phyloP scores from a whole-genome alignment of 371 early-diverging fungal species.

The Chytridiales sp. region DNA sequence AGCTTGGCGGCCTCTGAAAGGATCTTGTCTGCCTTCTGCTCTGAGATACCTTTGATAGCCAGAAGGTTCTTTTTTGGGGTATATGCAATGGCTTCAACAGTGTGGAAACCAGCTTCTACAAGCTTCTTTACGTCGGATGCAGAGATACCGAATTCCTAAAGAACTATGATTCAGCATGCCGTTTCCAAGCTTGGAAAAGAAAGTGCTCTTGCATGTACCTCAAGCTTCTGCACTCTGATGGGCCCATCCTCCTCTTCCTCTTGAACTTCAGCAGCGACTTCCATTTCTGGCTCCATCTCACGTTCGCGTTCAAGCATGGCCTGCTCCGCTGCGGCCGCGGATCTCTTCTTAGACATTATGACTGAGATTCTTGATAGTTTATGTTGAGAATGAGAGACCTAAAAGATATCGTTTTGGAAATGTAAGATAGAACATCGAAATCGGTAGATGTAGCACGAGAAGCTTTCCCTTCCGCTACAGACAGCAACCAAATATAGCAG shows the following conservation, averaged over 20 bases:
- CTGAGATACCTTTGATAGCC: slow-evolving; percentile 96
- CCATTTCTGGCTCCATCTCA: neutral
- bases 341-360: too few species aligned
- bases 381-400: too few species aligned
- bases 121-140: slow-evolving; percentile 44
- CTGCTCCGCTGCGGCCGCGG: too few species aligned
- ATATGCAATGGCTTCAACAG: slow-evolving; percentile 95
- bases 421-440: too few species aligned
- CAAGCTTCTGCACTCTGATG: slow-evolving; percentile 14
- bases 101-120: slow-evolving; percentile 89
- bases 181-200: neutral
- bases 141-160: slow-evolving; percentile 47
- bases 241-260: slow-evolving; percentile 13
- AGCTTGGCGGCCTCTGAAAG: slow-evolving; percentile 92
- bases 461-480: too few species aligned
- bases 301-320: too few species aligned
- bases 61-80: slow-evolving; percentile 93
- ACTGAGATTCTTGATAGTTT: too few species aligned
- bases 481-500: too few species aligned
- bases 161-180: too few species aligned
- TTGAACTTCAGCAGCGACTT: slow-evolving; percentile 7
- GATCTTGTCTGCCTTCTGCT: slow-evolving; percentile 98
- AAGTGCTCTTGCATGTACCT: slow-evolving; percentile 4
- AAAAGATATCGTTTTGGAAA: too few species aligned
- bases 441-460: too few species aligned